Percentiles rank a stretch among this genome's conserved stretches.
phyloP scores from a whole-genome alignment of 306 rosid genomes.

The Vigna unguiculata region DNA sequence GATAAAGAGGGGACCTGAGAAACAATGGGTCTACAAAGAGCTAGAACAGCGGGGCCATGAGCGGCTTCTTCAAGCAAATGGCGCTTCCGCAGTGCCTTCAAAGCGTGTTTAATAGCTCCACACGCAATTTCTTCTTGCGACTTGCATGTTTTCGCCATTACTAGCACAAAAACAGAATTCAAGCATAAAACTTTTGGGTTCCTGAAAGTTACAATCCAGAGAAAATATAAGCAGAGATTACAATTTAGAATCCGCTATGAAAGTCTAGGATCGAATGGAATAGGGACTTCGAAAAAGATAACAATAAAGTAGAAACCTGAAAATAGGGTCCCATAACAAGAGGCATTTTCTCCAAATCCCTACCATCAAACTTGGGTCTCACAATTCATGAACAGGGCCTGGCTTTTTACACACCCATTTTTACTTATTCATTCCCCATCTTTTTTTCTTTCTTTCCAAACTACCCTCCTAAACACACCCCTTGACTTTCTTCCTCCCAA shows the following conservation, averaged over 20 bases:
- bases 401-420: neutral
- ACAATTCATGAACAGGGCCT: neutral
- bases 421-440: neutral
- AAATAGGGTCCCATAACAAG: neutral
- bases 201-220: neutral
- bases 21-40: constrained; percentile 75
- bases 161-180: constrained; percentile 13
- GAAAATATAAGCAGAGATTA: neutral
- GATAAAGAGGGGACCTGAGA: constrained; percentile 57
- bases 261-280: neutral
- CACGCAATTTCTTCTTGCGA: constrained; percentile 66
- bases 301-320: neutral
- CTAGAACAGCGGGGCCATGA: constrained; percentile 82
- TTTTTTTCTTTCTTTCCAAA: neutral
- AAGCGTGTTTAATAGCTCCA: constrained; percentile 79
- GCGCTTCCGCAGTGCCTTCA: constrained; percentile 82
- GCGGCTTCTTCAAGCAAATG: constrained; percentile 97
- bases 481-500: too few species aligned
- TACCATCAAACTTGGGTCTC: neutral
- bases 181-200: constrained; percentile 18
- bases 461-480: too few species aligned
- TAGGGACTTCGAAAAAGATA: constrained; percentile 10
- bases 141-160: constrained; percentile 48
- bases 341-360: neutral
- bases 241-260: constrained; percentile 19